Percentiles rank a stretch among this genome's conserved stretches.
Conservation (phyloP, 2,329 filamentous ascomycete species). For the Eutypa lata region DNA sequence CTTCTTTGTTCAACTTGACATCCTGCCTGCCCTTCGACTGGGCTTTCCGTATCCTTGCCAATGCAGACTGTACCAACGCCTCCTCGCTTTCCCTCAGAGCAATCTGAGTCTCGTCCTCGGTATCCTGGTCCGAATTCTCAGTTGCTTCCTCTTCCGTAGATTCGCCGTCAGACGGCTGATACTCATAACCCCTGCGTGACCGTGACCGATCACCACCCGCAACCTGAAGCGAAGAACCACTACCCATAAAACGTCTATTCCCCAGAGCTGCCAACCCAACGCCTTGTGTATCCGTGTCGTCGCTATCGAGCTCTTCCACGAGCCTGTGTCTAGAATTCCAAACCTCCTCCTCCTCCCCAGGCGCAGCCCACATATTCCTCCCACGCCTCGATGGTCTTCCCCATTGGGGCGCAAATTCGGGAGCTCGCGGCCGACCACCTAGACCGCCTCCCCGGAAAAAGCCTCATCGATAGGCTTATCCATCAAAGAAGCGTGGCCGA, state of each 20-base stretch:
- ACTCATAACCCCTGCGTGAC: slow-evolving; percentile 35
- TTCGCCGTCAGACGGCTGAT: slow-evolving; percentile 41
- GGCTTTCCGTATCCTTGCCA: slow-evolving; percentile 76
- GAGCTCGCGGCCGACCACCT: slow-evolving; percentile 99
- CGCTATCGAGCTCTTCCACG: slow-evolving; percentile 67
- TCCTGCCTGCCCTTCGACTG: slow-evolving; percentile 73
- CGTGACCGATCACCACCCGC: slow-evolving; percentile 55
- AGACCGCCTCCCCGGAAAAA: slow-evolving; percentile 99
- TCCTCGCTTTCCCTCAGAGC: slow-evolving; percentile 67
- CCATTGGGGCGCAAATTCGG: slow-evolving; percentile 88
- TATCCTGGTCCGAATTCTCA: slow-evolving; percentile 45
- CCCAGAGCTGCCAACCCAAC: slow-evolving; percentile 44
- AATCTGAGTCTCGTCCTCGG: slow-evolving; percentile 53
- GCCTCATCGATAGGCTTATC: slow-evolving; percentile 99
- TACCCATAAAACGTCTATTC: slow-evolving; percentile 48
- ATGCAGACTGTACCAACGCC: slow-evolving; percentile 70
- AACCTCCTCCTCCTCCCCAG: slow-evolving; percentile 38
- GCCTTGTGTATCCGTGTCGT: slow-evolving; percentile 55
- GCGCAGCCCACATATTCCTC: slow-evolving; percentile 60
- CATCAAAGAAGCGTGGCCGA: slow-evolving; percentile 93
- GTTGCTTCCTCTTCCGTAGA: slow-evolving; percentile 48
- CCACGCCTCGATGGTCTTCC: slow-evolving; percentile 98
- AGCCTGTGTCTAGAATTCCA: slow-evolving; percentile 41
- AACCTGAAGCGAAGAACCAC: slow-evolving; percentile 60
- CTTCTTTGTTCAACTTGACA: slow-evolving; percentile 75